phyloP scores from a whole-genome alignment of 805 yeast species.

The Komagataella ulmi region DNA sequence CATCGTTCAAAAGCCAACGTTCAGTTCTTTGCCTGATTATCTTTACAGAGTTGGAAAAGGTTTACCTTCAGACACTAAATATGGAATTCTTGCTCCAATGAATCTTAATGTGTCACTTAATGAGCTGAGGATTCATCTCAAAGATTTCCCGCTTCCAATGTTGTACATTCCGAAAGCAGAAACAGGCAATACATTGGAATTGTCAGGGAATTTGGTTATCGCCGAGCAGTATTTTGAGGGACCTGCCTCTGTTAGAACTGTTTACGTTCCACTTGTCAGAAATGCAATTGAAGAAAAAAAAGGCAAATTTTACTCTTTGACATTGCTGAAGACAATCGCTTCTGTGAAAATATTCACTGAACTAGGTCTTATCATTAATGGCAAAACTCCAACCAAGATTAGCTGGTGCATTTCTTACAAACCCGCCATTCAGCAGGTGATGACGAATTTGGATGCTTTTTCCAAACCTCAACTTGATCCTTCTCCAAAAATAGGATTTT shows the following conservation, averaged over 20 bases:
- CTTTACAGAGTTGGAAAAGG: slow-evolving; percentile 71
- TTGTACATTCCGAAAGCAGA: slow-evolving; percentile 45
- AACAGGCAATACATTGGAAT: slow-evolving; percentile 13
- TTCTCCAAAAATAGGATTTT: slow-evolving; percentile 72
- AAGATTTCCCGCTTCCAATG: slow-evolving; percentile 83
- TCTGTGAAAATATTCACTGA: slow-evolving; percentile 62
- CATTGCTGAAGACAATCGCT: slow-evolving; percentile 64
- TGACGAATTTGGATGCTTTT: slow-evolving; percentile 67
- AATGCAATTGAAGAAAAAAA: slow-evolving; percentile 19
- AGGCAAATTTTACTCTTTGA: slow-evolving; percentile 35
- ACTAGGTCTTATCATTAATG: slow-evolving; percentile 37
- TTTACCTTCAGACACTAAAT: slow-evolving; percentile 56
- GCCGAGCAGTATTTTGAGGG: slow-evolving; percentile 48
- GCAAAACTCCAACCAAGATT: slow-evolving; percentile 47
- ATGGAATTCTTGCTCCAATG: slow-evolving; percentile 57
- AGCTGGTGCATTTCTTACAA: slow-evolving; percentile 81
- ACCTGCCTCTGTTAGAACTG: slow-evolving; percentile 39
- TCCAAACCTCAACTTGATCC: slow-evolving; percentile 87
- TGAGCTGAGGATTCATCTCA: slow-evolving; percentile 56
- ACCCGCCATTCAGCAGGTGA: slow-evolving; percentile 71
- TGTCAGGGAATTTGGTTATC: slow-evolving; percentile 55
- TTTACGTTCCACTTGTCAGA: slow-evolving; percentile 51
- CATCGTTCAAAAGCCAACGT: slow-evolving; percentile 29
- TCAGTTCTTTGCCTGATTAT: slow-evolving; percentile 42
- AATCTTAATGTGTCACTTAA: slow-evolving; percentile 38